phyloP scores from a whole-genome alignment of 495 filamentous ascomycete species.

The Bryoglossum gracile region DNA sequence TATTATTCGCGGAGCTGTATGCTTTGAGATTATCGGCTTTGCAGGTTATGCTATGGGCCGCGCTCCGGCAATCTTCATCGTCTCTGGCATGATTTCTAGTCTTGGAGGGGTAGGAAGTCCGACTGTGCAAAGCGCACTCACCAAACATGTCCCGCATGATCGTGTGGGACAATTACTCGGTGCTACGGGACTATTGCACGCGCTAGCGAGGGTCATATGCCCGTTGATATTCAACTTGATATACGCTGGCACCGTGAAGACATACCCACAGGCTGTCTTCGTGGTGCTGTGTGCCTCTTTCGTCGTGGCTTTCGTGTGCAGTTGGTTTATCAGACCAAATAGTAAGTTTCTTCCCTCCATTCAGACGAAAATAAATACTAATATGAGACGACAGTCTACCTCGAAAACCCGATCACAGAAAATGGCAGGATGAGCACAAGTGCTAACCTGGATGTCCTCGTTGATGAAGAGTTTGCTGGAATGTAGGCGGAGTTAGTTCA shows the following conservation, averaged over 20 bases:
- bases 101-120: slow-evolving; percentile 81
- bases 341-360: slow-evolving; percentile 55
- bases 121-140: slow-evolving; percentile 72
- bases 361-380: too few species aligned
- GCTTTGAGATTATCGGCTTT: slow-evolving; percentile 73
- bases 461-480: slow-evolving; percentile 26
- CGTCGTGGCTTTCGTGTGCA: slow-evolving; percentile 53
- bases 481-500: neutral
- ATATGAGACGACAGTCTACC: slow-evolving; percentile 18
- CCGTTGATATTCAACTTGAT: slow-evolving; percentile 79
- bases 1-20: slow-evolving; percentile 66
- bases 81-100: slow-evolving; percentile 62
- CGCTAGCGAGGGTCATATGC: slow-evolving; percentile 66
- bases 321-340: slow-evolving; percentile 64
- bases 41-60: slow-evolving; percentile 61
- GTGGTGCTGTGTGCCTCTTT: slow-evolving; percentile 63
- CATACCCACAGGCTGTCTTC: slow-evolving; percentile 75
- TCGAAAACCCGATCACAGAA: slow-evolving; percentile 12
- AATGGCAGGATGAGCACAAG: neutral
- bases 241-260: slow-evolving; percentile 72
- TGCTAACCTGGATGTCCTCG: slow-evolving; percentile 16
- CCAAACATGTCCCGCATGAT: slow-evolving; percentile 82
- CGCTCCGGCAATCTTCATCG: slow-evolving; percentile 47
- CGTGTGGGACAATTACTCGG: slow-evolving; percentile 78
- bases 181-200: slow-evolving; percentile 79